These are phyloP conservation scores for Yarrowia porcina DNA, from an alignment of 805 yeast genomes.

Conservation along the genomic window DNA sequence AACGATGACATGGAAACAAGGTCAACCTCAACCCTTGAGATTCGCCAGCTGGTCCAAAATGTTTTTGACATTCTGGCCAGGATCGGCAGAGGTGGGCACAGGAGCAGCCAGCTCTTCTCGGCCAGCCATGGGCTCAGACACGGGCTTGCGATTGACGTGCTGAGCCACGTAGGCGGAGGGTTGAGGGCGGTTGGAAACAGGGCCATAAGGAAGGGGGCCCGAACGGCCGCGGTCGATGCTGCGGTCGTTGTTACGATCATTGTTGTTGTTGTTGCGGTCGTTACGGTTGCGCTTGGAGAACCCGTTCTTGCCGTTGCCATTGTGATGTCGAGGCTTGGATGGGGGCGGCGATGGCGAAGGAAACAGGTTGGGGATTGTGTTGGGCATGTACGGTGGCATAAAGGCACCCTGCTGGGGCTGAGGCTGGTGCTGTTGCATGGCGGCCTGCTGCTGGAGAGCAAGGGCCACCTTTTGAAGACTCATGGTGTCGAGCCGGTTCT, in stretches of 20 bases:
- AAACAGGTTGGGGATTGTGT: neutral
- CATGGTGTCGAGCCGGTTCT: constrained; percentile 75
- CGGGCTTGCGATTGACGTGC: neutral
- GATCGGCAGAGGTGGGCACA: neutral
- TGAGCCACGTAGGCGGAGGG: neutral
- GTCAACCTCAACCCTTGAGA: neutral
- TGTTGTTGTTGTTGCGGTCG: neutral
- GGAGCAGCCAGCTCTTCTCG: neutral
- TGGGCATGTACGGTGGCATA: constrained; percentile 8
- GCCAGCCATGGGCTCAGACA: neutral
- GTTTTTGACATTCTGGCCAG: constrained; percentile 5
- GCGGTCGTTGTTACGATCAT: neutral
- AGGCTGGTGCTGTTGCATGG: constrained; percentile 2
- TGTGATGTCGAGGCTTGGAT: neutral
- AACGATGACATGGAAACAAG: neutral
- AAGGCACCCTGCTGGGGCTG: neutral
- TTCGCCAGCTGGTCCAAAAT: constrained; percentile 21
- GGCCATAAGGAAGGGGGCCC: constrained; percentile 23
- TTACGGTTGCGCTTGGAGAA: neutral
- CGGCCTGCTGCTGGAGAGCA: constrained; percentile 33
- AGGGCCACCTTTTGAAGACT: constrained; percentile 65
- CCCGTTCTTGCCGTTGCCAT: constrained; percentile 5
- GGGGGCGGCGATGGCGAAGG: neutral
- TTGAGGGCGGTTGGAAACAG: constrained; percentile 19
- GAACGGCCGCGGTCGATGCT: constrained; percentile 17